Conservation (phyloP, 2,329 filamentous ascomycete genomes). For the Colletotrichum incanum region DNA sequence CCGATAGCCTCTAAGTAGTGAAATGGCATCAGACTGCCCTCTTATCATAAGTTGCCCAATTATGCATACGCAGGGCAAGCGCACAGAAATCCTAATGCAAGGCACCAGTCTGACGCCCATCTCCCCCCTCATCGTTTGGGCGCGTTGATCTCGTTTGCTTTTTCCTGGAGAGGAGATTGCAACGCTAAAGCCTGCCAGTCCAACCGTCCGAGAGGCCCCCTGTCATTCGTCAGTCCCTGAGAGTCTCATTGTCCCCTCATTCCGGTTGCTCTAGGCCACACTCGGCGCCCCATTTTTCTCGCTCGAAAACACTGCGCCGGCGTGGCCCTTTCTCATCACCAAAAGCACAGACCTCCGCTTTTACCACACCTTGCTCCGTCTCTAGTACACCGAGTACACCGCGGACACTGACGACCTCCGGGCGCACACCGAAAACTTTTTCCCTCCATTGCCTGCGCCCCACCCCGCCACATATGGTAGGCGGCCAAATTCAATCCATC, state of each 20-base stretch:
- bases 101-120: constrained; percentile 35
- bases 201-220: constrained; percentile 19
- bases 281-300: constrained; percentile 4
- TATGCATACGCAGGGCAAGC: constrained; percentile 15
- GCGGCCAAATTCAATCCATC: constrained; percentile 2
- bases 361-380: background rate
- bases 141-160: constrained; percentile 21
- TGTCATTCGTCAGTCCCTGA: constrained; percentile 35
- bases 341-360: constrained; percentile 14
- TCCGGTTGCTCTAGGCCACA: constrained; percentile 11
- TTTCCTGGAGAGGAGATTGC: constrained; percentile 24
- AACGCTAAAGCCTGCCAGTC: constrained; percentile 19
- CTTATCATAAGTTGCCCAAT: constrained; percentile 16
- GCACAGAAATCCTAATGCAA: constrained; percentile 34
- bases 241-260: constrained; percentile 38
- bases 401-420: background rate
- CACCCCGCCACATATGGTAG: constrained; percentile 24
- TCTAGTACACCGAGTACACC: constrained; percentile 10
- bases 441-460: background rate
- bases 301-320: constrained; percentile 10
- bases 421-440: constrained; percentile 40
- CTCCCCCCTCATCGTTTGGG: constrained; percentile 2
- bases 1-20: background rate
- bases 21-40: constrained; percentile 1
- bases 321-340: constrained; percentile 4